Percentiles rank a stretch among this genome's conserved stretches.
phyloP scores from a whole-genome alignment of 768 basidiomycete species.

The Termitomyces sp. region DNA sequence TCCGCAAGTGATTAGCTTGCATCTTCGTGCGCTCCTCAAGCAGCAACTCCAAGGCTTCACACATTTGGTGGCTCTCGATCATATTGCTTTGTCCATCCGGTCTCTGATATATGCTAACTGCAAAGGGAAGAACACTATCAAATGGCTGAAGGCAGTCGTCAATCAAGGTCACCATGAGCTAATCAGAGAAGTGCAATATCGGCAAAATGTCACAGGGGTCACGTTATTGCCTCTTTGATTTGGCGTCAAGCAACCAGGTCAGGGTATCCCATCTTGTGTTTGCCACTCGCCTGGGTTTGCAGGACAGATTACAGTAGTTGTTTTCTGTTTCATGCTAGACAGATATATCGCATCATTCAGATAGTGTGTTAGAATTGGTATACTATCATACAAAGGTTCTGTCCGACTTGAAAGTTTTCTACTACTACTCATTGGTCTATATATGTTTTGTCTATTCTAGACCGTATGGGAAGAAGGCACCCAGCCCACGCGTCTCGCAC shows the following conservation, averaged over 20 bases:
- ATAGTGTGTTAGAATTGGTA: slow-evolving; percentile 1
- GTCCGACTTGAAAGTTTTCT: background rate
- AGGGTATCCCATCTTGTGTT: slow-evolving; percentile 8
- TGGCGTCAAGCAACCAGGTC: background rate
- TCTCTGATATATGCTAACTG: slow-evolving; percentile 38
- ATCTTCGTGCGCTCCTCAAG: slow-evolving; percentile 51
- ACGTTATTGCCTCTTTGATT: slow-evolving; percentile 9
- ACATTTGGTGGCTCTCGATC: slow-evolving; percentile 67
- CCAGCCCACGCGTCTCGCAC: no score
- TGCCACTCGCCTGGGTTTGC: slow-evolving; percentile 10
- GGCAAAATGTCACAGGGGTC: slow-evolving; percentile 9
- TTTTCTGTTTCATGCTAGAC: slow-evolving; percentile 3
- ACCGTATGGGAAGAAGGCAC: no score
- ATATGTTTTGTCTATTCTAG: no score
- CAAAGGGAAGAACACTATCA: slow-evolving; percentile 29
- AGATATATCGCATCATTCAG: background rate
- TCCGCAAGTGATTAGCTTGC: slow-evolving; percentile 54
- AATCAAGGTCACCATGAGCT: slow-evolving; percentile 40
- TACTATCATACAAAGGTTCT: background rate
- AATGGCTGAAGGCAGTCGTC: slow-evolving; percentile 47
- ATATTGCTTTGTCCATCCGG: slow-evolving; percentile 75
- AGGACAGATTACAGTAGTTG: slow-evolving; percentile 10
- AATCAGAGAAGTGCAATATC: slow-evolving; percentile 51
- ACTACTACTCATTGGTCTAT: no score
- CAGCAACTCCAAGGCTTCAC: slow-evolving; percentile 50